A percentile compares a stretch with the other conserved stretches of the same genome.
These are phyloP conservation scores for Xanthoconium stramineum DNA, from an alignment of 768 basidiomycete genomes.

Conservation along the genomic window DNA sequence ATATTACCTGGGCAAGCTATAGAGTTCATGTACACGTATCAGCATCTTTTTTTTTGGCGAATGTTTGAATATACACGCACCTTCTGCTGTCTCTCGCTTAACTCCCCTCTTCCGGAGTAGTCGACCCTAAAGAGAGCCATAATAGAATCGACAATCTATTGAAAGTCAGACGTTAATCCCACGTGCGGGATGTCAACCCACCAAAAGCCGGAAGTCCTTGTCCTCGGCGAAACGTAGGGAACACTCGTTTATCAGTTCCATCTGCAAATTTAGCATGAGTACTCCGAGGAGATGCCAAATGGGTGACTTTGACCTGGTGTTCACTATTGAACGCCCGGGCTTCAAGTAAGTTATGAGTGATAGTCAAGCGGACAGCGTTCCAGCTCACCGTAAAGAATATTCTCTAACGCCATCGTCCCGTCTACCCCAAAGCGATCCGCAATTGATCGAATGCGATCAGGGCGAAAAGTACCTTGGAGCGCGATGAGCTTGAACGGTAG, in stretches of 20 bases:
- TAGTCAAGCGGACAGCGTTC: background rate
- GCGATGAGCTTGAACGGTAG: constrained; percentile 20
- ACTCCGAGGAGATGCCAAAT: background rate
- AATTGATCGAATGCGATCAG: constrained; percentile 87
- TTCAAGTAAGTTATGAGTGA: constrained; percentile 30
- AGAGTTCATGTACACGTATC: constrained; percentile 8
- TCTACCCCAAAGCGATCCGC: constrained; percentile 96
- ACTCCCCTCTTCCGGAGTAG: constrained; percentile 88
- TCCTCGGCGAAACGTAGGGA: constrained; percentile 87
- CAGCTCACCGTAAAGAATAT: constrained; percentile 77
- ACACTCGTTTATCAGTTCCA: constrained; percentile 90
- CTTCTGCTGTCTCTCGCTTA: constrained; percentile 93
- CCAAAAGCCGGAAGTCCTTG: constrained; percentile 75
- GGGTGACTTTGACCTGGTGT: constrained; percentile 60
- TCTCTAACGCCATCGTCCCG: constrained; percentile 80
- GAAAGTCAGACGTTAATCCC: constrained; percentile 7
- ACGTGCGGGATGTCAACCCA: constrained; percentile 24
- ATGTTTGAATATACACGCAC: constrained; percentile 30
- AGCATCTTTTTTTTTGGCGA: background rate
- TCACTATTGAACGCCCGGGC: constrained; percentile 91
- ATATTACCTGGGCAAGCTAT: constrained; percentile 76
- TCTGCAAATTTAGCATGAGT: constrained; percentile 40
- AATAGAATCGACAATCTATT: constrained; percentile 89
- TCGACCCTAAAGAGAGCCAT: constrained; percentile 97
- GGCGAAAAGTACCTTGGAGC: constrained; percentile 83